These are phyloP conservation scores for Gastrolobium bilobum DNA, from an alignment of 306 rosid genomes.

Conservation along the genomic window DNA sequence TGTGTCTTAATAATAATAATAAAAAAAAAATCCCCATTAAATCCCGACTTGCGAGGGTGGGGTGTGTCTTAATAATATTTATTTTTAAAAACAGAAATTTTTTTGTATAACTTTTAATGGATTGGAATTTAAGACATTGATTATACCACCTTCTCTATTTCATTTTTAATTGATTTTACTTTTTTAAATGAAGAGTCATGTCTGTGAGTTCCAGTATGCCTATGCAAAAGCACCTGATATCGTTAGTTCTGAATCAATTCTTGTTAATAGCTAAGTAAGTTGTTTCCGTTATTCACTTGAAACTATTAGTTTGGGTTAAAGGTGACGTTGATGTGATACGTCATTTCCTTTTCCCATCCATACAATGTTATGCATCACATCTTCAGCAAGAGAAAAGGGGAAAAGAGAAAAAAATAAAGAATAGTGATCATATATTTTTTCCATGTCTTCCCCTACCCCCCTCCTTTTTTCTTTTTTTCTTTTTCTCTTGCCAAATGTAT, in stretches of 20 bases:
- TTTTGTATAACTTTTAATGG: neutral
- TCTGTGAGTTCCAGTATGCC: slow-evolving; percentile 27
- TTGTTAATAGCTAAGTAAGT: slow-evolving; percentile 1
- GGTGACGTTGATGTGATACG: too few species aligned
- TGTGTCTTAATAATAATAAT: neutral
- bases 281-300: neutral
- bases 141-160: slow-evolving; percentile 33
- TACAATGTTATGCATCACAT: neutral
- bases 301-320: too few species aligned
- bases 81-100: neutral
- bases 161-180: slow-evolving; percentile 19
- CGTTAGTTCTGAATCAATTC: slow-evolving; percentile 12
- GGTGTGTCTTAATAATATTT: neutral
- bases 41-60: too few species aligned
- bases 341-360: neutral
- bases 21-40: too few species aligned
- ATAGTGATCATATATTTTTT: slow-evolving; percentile 13
- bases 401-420: neutral
- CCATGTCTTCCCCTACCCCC: neutral
- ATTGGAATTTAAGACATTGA: slow-evolving; percentile 1
- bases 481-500: slow-evolving; percentile 3
- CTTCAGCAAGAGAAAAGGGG: neutral
- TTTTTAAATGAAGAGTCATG: slow-evolving; percentile 37
- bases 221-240: slow-evolving; percentile 8
- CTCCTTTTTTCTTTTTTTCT: neutral